Evolutionary conservation across 2,329 filamentous ascomycete genomes (phyloP).

Genomic region (Aureobasidium zeae): DNA sequence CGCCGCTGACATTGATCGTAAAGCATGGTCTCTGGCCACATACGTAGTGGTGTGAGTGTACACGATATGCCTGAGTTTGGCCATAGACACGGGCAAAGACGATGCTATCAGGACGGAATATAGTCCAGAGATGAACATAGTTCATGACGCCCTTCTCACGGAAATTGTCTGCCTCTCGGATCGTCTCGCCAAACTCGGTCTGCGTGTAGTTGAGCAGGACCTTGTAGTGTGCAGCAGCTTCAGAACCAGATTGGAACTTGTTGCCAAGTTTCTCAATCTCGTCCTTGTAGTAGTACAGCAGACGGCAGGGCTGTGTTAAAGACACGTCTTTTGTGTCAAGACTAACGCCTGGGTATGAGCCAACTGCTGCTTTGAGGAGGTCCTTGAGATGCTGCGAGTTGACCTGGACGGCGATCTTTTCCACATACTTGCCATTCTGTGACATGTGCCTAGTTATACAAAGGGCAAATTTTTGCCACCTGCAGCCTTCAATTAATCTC

Average conservation of each 20-base stretch:
- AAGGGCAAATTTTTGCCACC: slow-evolving; percentile 22
- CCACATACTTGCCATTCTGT: slow-evolving; percentile 18
- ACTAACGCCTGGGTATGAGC: slow-evolving; percentile 23
- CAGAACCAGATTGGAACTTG: slow-evolving; percentile 21
- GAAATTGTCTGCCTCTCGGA: slow-evolving; percentile 26
- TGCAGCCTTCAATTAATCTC: slow-evolving; percentile 7
- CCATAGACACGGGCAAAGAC: slow-evolving; percentile 25
- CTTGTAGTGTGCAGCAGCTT: slow-evolving; percentile 26
- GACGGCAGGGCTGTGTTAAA: slow-evolving; percentile 23
- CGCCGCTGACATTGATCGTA: slow-evolving; percentile 23
- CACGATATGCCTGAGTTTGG: slow-evolving; percentile 25
- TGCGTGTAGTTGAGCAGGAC: slow-evolving; percentile 28
- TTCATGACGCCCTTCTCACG: slow-evolving; percentile 23
- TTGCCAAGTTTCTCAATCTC: slow-evolving; percentile 22
- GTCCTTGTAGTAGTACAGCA: slow-evolving; percentile 24
- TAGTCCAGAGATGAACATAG: slow-evolving; percentile 37
- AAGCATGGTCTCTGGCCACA: slow-evolving; percentile 22
- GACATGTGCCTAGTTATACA: slow-evolving; percentile 20
- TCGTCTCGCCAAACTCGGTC: slow-evolving; percentile 22
- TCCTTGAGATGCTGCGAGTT: slow-evolving; percentile 26
- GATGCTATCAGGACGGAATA: slow-evolving; percentile 32
- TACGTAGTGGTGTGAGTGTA: slow-evolving; percentile 25
- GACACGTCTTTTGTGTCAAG: slow-evolving; percentile 26
- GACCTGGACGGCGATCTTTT: slow-evolving; percentile 22
- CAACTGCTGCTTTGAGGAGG: slow-evolving; percentile 22